A percentile compares a stretch with the other conserved stretches of the same genome.
phyloP scores from a whole-genome alignment of 106 monocot species.

The Alisma plantagoaquatica region DNA sequence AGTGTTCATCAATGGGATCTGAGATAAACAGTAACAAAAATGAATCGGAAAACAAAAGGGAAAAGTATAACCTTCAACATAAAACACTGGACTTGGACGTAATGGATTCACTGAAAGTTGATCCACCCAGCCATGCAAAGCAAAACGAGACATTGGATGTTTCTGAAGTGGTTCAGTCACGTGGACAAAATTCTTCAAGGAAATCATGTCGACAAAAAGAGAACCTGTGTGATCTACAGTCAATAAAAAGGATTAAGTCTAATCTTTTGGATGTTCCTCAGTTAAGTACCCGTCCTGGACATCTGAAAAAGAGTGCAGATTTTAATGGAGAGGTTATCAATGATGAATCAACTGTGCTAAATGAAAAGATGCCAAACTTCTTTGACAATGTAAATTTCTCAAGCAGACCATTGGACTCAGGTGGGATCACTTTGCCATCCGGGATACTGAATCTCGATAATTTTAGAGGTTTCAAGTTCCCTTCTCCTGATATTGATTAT shows the following conservation, averaged over 20 bases:
- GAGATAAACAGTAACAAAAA: constrained; percentile 48
- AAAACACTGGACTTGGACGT: constrained; percentile 10
- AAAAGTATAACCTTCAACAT: constrained; percentile 13
- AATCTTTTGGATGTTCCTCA: no score
- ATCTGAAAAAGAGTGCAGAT: not conserved
- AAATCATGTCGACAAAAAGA: not conserved
- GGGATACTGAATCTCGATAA: not conserved
- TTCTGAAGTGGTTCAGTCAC: no score
- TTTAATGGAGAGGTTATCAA: constrained; percentile 14
- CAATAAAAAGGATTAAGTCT: not conserved
- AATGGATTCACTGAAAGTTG: constrained; percentile 16
- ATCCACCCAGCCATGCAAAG: constrained; percentile 13
- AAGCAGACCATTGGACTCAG: not conserved
- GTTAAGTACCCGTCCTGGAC: not conserved
- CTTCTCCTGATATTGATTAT: not conserved
- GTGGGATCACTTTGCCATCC: no score
- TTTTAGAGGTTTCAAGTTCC: not conserved
- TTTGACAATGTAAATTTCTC: constrained; percentile 15
- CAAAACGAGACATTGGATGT: not conserved
- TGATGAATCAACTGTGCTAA: constrained; percentile 6
- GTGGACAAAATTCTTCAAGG: constrained; percentile 10
- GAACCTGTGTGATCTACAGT: not conserved
- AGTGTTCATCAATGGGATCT: constrained; percentile 73
- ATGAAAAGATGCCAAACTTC: constrained; percentile 12
- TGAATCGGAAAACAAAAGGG: constrained; percentile 38